Base-by-base conservation (phyloP, 805 yeast species). In the Kodamaea leandrae region DNA sequence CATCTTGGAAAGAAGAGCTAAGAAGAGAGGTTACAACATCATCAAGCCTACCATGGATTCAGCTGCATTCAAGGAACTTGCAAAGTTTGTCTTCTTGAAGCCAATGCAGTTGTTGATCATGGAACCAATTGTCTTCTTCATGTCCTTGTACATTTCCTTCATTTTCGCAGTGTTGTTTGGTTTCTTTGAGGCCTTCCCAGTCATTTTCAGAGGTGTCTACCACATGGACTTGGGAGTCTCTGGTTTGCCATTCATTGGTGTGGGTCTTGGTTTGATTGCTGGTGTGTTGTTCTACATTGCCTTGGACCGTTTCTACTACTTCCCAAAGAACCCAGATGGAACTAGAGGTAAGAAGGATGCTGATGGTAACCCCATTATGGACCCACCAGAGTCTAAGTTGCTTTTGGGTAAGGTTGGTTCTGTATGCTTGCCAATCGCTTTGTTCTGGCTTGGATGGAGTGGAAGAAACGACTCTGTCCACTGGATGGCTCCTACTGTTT, bases 361-460 rank as follows among this genome's bases (percentile, higher is more conserved):
- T 29, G 59, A 79, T 8, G 85, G 86, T n/a, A 69, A 80, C 38
- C 52, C 70, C 15, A 53, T 76, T 23, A 70, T 77, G 46, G 76
- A 75, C 29, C 63, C 74, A 1, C 89, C 91, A 12, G 90, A 83
- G 58, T 54, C 71, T 4, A 71, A 82, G 50, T 67, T 84, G 43
- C 50, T 79, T 14, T 64, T 82, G 4, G 82, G 83, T 51, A 78
- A 82, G 53, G 59, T 83, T 45, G 95, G 91, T 29, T 78, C 87
- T 2, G 58, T 82, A 16, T 74, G 76, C 12, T 66, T 86, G 46
- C 89, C 89, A 4, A 69, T 81, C 28, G 72, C 85, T 0, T 66
- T 86, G 43, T 85, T 86, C 63, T 86, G 93, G 95, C 68, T 84
- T 42, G 95, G 82, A 5, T 86, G 95, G 95, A 73, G 90, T 3